phyloP scores from a whole-genome alignment of 257 asterid species.

The Dorcoceras hygrometricum region DNA sequence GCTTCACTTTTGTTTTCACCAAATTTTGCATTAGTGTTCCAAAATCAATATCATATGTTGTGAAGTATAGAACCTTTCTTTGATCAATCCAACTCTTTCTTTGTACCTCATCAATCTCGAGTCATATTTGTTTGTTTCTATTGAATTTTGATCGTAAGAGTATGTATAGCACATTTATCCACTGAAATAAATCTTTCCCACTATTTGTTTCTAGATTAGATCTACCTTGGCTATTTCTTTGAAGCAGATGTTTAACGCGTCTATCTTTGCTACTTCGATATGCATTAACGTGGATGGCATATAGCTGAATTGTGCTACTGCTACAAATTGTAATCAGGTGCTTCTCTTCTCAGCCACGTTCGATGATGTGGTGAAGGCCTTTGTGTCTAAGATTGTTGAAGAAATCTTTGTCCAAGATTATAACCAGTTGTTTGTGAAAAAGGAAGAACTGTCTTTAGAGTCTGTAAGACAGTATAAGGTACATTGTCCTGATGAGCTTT shows the following conservation, averaged over 20 bases:
- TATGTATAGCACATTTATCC: too few relatives aligned
- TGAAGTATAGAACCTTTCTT: conserved; percentile 6
- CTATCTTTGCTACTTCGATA: conserved; percentile 5
- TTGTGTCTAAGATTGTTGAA: conserved; percentile 45
- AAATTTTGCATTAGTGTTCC: not conserved
- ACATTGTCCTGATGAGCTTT: conserved; percentile 80
- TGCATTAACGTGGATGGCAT: not conserved
- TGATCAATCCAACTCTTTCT: conserved; percentile 1
- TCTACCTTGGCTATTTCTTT: too few relatives aligned
- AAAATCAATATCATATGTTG: not conserved
- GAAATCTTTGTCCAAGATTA: conserved; percentile 52
- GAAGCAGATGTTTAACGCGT: not conserved
- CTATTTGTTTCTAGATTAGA: too few relatives aligned
- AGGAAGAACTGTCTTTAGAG: conserved; percentile 46
- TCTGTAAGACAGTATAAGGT: conserved; percentile 69
- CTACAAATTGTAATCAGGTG: conserved; percentile 28
- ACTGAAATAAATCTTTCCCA: too few relatives aligned
- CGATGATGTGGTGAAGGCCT: conserved; percentile 68
- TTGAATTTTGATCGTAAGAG: too few relatives aligned
- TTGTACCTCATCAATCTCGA: not conserved
- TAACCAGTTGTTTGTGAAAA: conserved; percentile 70
- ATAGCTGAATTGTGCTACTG: not conserved
- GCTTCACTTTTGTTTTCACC: conserved; percentile 16
- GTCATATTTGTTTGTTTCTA: not conserved
- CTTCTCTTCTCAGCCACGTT: conserved; percentile 64